Percentiles rank a stretch among this genome's conserved stretches.
phyloP scores from a whole-genome alignment of 2,329 filamentous ascomycete species.

The Cladobotryum protrusum region DNA sequence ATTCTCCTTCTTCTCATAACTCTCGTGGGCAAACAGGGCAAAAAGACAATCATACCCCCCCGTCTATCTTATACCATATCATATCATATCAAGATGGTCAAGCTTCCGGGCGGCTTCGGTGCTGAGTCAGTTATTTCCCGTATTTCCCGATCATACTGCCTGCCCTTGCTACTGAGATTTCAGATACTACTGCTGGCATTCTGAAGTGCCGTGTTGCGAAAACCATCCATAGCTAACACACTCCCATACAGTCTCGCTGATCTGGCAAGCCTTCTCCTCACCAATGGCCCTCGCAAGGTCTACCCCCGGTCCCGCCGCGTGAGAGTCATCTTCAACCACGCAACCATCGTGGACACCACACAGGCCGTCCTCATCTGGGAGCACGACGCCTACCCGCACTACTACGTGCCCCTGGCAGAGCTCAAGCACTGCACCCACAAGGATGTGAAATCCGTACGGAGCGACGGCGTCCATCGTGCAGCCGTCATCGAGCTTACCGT shows the following conservation, averaged over 20 bases:
- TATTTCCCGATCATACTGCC: too few relatives aligned
- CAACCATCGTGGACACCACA: constrained; percentile 32
- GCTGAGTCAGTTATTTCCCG: too few relatives aligned
- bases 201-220: too few relatives aligned
- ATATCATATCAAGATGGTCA: too few relatives aligned
- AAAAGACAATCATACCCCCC: too few relatives aligned
- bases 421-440: constrained; percentile 22
- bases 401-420: constrained; percentile 31
- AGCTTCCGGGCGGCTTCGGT: too few relatives aligned
- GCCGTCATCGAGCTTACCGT: constrained; percentile 28
- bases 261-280: constrained; percentile 21
- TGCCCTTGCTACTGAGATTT: too few relatives aligned
- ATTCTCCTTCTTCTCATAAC: too few relatives aligned
- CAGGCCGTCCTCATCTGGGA: constrained; percentile 37
- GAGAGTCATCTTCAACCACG: constrained; percentile 27
- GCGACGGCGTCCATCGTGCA: constrained; percentile 19
- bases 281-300: constrained; percentile 21
- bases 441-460: constrained; percentile 22
- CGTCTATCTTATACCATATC: too few relatives aligned
- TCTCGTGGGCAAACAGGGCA: too few relatives aligned
- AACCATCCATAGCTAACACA: not conserved
- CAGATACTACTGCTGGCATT: too few relatives aligned
- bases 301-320: constrained; percentile 24
- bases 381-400: constrained; percentile 43
- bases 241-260: constrained; percentile 20